Evolutionary conservation across 768 basidiomycete species (phyloP), one percentile per base, ranked within the genome.

Genomic region (Lactarius tabidus): DNA sequence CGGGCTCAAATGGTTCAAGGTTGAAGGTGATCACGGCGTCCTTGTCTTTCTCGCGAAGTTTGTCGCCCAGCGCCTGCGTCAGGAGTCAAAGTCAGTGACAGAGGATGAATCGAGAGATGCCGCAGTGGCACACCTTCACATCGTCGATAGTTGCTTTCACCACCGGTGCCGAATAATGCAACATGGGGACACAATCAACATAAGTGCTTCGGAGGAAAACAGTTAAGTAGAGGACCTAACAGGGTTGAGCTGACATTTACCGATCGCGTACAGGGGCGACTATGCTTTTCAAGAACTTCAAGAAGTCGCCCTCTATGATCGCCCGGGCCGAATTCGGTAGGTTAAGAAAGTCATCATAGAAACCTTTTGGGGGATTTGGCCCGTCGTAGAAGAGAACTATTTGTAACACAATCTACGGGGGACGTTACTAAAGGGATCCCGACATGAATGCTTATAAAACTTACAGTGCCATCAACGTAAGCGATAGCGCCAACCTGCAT

Each of bases 311-410:
- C 2, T 71, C 71, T 28, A 82, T 54, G 20, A 70, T 60, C 2
- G 26, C 15, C 53, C 33, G 4, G 12, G 29, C 26, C 6, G 53
- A 55, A 33, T 55, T 55, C 15, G 80, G 80, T 38, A 85, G 81
- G 1, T 75, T 74, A 28, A 85, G 67, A 72, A 84, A 82, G 17
- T 77, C 78, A 65, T 85, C 83, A 65, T 85, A 85, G 29, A 84
- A 78, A 1, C 81, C 83, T 0, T 67, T 61, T 0, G 83, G 84
- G 0, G 79, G 79, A 0, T 72, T 76, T 14, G 86, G 85, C 0
- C 68, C 82, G 68, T 88, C 82, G 69, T 89, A 88, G 73, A 88
- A 89, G 28, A 88, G 59, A 3, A 84, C 59, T 8, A 75, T 71
- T 61, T 66, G 31, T 31, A 85, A 77, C 1, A 78, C 35, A 23